Conservation (phyloP, 2,329 filamentous ascomycete species). For the Colletotrichum coccodes region DNA sequence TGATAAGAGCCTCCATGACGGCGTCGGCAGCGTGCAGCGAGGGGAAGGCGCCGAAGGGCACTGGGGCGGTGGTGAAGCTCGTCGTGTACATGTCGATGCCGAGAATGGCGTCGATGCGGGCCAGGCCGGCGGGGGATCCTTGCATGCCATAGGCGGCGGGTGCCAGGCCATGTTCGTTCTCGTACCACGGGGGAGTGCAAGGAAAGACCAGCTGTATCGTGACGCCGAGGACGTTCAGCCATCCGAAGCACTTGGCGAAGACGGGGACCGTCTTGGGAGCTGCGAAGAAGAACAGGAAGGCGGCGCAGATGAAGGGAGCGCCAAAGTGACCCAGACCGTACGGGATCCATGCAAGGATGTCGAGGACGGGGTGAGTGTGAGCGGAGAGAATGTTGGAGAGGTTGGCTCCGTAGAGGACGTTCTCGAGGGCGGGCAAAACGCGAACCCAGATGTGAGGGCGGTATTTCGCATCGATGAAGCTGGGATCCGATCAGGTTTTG, state of each 20-base stretch:
- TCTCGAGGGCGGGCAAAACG: conserved; percentile 92
- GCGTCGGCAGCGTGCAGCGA: conserved; percentile 92
- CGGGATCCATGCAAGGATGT: conserved; percentile 91
- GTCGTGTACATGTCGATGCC: conserved; percentile 94
- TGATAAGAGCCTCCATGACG: conserved; percentile 89
- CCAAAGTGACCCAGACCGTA: conserved; percentile 94
- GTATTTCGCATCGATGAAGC: conserved; percentile 89
- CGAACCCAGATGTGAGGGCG: conserved; percentile 95
- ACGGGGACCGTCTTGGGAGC: conserved; percentile 87
- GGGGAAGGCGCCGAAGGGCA: conserved; percentile 95
- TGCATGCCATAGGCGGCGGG: conserved; percentile 93
- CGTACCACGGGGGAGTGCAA: conserved; percentile 96
- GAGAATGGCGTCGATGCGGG: conserved; percentile 88
- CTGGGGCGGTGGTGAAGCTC: conserved; percentile 87
- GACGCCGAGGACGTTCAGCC: conserved; percentile 90
- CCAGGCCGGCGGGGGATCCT: conserved; percentile 89
- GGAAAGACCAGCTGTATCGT: conserved; percentile 90
- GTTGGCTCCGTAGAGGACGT: conserved; percentile 95
- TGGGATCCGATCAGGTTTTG: conserved; percentile 46
- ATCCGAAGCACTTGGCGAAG: conserved; percentile 89
- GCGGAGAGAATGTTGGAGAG: conserved; percentile 95
- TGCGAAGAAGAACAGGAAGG: conserved; percentile 86
- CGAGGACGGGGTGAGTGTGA: conserved; percentile 84
- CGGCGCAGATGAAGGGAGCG: conserved; percentile 81
- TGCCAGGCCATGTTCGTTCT: conserved; percentile 89